Conservation (phyloP, 441 rosid species). For the Theobroma grandiflorum region DNA sequence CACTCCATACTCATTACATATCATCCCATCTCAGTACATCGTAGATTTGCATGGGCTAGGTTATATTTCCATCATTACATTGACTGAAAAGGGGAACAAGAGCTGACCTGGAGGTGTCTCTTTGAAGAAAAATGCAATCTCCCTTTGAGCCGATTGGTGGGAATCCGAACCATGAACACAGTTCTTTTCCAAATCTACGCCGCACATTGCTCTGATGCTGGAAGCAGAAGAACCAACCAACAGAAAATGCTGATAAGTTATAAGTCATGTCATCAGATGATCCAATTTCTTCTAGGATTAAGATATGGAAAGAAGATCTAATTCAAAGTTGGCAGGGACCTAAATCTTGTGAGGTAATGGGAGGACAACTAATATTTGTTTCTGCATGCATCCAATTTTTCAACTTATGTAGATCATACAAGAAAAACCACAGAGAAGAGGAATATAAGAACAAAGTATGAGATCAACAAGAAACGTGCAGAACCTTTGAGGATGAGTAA, state of each 20-base stretch:
- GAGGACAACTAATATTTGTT: neutral
- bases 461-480: conserved; percentile 18
- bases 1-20: neutral
- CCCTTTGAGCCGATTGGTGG: conserved; percentile 71
- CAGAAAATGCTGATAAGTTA: neutral
- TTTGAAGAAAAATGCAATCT: conserved; percentile 79
- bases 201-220: conserved; percentile 86
- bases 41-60: neutral
- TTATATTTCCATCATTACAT: conserved; percentile 2
- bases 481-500: conserved; percentile 80
- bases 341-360: neutral
- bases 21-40: neutral
- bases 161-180: conserved; percentile 94
- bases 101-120: conserved; percentile 52
- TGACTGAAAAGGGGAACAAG: conserved; percentile 17
- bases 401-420: neutral
- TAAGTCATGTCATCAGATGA: neutral
- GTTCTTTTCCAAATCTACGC: conserved; percentile 66
- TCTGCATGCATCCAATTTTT: neutral
- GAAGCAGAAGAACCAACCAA: conserved; percentile 28
- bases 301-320: neutral
- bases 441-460: conserved; percentile 8
- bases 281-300: neutral
- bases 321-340: conserved; percentile 2
- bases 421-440: neutral